Evolutionary conservation across 495 filamentous ascomycete genomes (phyloP).

Genomic region (Hypoxylon perforatum): DNA sequence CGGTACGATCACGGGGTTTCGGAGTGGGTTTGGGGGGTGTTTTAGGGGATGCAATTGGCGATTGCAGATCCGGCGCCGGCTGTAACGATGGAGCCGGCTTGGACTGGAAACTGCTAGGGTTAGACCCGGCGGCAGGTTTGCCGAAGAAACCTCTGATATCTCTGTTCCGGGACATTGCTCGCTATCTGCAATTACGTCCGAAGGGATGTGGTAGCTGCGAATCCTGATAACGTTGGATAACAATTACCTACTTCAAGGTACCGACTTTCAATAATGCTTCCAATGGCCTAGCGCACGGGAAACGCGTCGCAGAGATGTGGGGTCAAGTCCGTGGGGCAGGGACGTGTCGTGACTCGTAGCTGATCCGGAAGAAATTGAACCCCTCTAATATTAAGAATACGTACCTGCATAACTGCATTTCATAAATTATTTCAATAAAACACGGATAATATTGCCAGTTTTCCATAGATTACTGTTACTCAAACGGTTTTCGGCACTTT

Average conservation of each 20-base stretch:
- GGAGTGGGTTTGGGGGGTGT: slow-evolving; percentile 45
- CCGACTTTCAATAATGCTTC: background rate
- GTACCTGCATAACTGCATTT: no score
- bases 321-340: background rate
- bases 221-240: background rate
- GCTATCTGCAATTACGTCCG: slow-evolving; percentile 1
- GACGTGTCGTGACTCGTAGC: background rate
- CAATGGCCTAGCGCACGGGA: slow-evolving; percentile 11
- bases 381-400: no score
- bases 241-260: background rate
- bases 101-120: slow-evolving; percentile 26
- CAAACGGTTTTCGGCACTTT: no score
- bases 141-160: slow-evolving; percentile 51
- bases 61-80: slow-evolving; percentile 17
- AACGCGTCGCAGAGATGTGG: slow-evolving; percentile 39
- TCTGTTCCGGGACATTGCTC: slow-evolving; percentile 37
- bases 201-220: background rate
- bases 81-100: slow-evolving; percentile 24
- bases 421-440: no score
- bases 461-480: background rate
- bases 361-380: no score
- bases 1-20: slow-evolving; percentile 44
- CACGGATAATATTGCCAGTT: no score
- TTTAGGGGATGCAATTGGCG: slow-evolving; percentile 34
- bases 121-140: slow-evolving; percentile 20